phyloP scores from a whole-genome alignment of 2,329 filamentous ascomycete species.

The Fusarium sp. region DNA sequence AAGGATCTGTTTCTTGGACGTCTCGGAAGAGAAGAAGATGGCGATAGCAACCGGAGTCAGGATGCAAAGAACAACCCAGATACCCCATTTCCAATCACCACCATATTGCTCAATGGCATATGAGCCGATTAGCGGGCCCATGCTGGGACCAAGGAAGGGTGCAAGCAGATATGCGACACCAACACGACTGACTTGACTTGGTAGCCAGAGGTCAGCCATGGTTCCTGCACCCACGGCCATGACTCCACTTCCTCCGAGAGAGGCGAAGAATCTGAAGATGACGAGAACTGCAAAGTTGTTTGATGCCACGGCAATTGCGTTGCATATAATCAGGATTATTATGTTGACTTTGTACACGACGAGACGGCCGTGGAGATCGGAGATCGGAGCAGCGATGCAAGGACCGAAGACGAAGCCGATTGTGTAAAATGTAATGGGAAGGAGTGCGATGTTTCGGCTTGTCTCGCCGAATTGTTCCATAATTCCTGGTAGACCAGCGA shows the following conservation, averaged over 20 bases:
- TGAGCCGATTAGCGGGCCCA: slow-evolving; percentile 10
- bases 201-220: neutral
- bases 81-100: slow-evolving; percentile 7
- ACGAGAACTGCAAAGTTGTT: slow-evolving; percentile 2
- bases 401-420: slow-evolving; percentile 12
- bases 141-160: slow-evolving; percentile 11
- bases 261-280: slow-evolving; percentile 9
- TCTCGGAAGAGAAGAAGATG: slow-evolving; percentile 13
- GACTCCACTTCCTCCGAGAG: slow-evolving; percentile 7
- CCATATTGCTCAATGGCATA: slow-evolving; percentile 9
- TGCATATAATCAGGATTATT: slow-evolving; percentile 6
- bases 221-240: slow-evolving; percentile 18
- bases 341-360: slow-evolving; percentile 16
- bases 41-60: slow-evolving; percentile 5
- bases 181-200: slow-evolving; percentile 5
- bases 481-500: slow-evolving; percentile 7
- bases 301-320: slow-evolving; percentile 9
- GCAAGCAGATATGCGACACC: slow-evolving; percentile 11
- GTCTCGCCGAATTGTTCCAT: slow-evolving; percentile 3
- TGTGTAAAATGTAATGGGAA: slow-evolving; percentile 11
- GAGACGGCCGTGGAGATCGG: slow-evolving; percentile 13
- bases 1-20: slow-evolving; percentile 7
- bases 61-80: slow-evolving; percentile 16
- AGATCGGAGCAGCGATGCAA: slow-evolving; percentile 15
- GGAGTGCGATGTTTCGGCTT: neutral